Evolutionary conservation across 805 yeast genomes (phyloP).

Genomic region (Wickerhamomyces bovis): DNA sequence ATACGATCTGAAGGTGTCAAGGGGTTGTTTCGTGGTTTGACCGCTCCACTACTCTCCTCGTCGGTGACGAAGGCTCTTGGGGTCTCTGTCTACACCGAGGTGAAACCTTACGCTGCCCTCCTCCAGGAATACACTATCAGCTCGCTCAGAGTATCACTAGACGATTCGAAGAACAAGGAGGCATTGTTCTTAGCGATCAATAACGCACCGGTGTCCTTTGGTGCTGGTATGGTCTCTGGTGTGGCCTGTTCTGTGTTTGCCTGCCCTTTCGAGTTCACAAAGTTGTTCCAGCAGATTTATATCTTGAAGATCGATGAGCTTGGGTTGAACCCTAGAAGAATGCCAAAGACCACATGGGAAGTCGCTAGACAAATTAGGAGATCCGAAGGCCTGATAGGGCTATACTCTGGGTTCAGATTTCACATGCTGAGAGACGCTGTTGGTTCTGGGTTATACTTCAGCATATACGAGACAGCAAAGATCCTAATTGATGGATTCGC

Average conservation of each 20-base stretch:
- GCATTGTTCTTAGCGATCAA: conserved; percentile 22
- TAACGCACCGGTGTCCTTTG: conserved; percentile 40
- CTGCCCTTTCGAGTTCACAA: conserved; percentile 83
- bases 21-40: conserved; percentile 72
- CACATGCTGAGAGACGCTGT: conserved; percentile 65
- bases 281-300: conserved; percentile 70
- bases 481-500: conserved; percentile 31
- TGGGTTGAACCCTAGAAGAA: conserved; percentile 27
- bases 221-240: conserved; percentile 66
- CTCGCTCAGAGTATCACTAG: conserved; percentile 9
- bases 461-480: conserved; percentile 71
- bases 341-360: conserved; percentile 32
- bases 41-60: conserved; percentile 66
- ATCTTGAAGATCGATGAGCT: conserved; percentile 30
- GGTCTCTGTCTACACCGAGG: conserved; percentile 54
- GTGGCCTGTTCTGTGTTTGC: conserved; percentile 56
- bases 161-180: conserved; percentile 5
- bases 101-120: conserved; percentile 37
- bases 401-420: conserved; percentile 68
- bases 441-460: conserved; percentile 68
- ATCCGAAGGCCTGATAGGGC: conserved; percentile 54
- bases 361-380: conserved; percentile 49
- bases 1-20: conserved; percentile 52
- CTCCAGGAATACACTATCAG: conserved; percentile 16
- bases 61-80: conserved; percentile 59